These are phyloP conservation scores for Vitis rotundifolia DNA, from an alignment of 164 flowering plant genomes.

Conservation along the genomic window DNA sequence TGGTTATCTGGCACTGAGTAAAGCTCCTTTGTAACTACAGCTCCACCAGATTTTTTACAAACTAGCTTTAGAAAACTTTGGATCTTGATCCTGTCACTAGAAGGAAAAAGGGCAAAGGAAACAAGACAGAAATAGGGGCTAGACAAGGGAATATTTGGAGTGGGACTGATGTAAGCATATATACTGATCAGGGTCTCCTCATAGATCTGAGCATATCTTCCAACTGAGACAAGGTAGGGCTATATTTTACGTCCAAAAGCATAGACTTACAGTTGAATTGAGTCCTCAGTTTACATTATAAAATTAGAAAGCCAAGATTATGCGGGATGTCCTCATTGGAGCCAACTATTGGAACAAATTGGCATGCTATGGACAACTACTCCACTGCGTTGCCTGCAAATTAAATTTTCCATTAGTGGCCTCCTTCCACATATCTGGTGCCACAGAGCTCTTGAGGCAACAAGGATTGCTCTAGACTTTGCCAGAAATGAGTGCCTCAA, in stretches of 20 bases:
- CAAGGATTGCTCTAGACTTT: no score
- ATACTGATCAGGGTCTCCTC: constrained; percentile 48
- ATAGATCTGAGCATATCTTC: constrained; percentile 77
- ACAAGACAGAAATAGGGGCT: constrained; percentile 24
- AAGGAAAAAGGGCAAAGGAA: constrained; percentile 14
- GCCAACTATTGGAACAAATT: constrained; percentile 56
- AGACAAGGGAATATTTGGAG: constrained; percentile 63
- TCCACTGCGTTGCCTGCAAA: neutral
- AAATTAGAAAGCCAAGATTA: constrained; percentile 32
- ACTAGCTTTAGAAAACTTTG: no score
- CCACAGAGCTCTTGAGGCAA: no score
- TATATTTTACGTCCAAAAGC: constrained; percentile 43
- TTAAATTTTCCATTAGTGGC: constrained; percentile 41
- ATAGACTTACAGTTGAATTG: constrained; percentile 51
- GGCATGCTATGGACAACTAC: constrained; percentile 46
- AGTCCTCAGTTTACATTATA: constrained; percentile 47
- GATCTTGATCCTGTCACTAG: constrained; percentile 45
- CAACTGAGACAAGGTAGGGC: constrained; percentile 46
- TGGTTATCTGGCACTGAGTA: constrained; percentile 45
- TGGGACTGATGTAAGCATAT: constrained; percentile 74
- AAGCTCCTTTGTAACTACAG: constrained; percentile 43
- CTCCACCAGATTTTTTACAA: constrained; percentile 9
- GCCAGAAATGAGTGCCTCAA: no score
- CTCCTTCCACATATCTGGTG: constrained; percentile 29
- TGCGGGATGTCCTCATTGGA: constrained; percentile 50